A percentile compares a stretch with the other conserved stretches of the same genome.
phyloP scores from a whole-genome alignment of 495 filamentous ascomycete genomes.

The Lophiotrema nucula region DNA sequence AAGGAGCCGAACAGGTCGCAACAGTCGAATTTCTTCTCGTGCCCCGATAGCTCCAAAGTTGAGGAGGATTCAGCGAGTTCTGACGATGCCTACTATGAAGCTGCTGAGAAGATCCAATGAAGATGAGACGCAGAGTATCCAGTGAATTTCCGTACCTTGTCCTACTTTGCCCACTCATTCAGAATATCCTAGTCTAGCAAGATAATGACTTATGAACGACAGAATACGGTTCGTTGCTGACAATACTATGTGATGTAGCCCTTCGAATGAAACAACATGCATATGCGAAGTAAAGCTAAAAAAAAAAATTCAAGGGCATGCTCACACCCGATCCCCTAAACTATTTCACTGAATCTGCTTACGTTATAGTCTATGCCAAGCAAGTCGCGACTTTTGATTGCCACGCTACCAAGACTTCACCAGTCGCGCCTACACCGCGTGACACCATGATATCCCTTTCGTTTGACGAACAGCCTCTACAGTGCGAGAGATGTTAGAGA shows the following conservation, averaged over 20 bases:
- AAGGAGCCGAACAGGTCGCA: slow-evolving; percentile 7
- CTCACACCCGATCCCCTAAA: not conserved
- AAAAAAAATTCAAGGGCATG: not conserved
- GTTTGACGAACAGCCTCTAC: no score
- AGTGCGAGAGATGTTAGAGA: no score
- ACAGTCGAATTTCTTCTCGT: slow-evolving; percentile 9
- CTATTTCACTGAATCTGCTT: no score
- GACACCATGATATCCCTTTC: no score
- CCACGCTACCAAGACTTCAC: no score
- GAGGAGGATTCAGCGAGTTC: slow-evolving; percentile 9
- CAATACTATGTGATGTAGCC: not conserved
- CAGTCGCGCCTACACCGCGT: no score
- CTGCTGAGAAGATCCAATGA: slow-evolving; percentile 6
- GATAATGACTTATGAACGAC: slow-evolving; percentile 2
- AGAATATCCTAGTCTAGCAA: slow-evolving; percentile 7
- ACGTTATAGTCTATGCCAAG: no score
- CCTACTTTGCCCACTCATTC: not conserved
- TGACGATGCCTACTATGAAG: slow-evolving; percentile 2
- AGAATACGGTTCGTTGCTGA: not conserved
- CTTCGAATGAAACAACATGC: not conserved
- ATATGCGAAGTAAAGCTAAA: not conserved
- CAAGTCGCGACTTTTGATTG: no score
- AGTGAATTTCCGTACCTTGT: slow-evolving; percentile 1
- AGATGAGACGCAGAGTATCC: not conserved
- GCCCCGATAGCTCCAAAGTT: slow-evolving; percentile 4